phyloP scores from a whole-genome alignment of 2,329 filamentous ascomycete genomes.

The Talaromyces sp. region DNA sequence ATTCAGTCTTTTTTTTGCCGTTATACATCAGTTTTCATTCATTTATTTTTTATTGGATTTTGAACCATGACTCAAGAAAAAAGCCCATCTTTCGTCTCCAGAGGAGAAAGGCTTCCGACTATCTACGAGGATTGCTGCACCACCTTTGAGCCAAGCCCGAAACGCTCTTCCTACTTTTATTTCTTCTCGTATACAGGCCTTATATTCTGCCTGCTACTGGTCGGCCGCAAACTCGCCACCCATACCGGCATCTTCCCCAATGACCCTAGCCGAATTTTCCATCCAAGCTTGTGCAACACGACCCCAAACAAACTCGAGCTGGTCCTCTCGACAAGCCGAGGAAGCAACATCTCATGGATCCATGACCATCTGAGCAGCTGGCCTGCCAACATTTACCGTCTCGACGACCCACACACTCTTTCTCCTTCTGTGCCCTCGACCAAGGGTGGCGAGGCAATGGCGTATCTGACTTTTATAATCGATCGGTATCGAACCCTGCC shows the following conservation, averaged over 20 bases:
- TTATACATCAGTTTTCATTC: neutral
- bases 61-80: neutral
- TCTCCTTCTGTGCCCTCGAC: constrained; percentile 35
- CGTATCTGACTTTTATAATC: constrained; percentile 43
- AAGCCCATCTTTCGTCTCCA: neutral
- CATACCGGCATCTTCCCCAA: neutral
- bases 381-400: neutral
- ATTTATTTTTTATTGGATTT: neutral
- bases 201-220: neutral
- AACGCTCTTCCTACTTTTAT: neutral
- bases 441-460: constrained; percentile 43
- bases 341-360: neutral
- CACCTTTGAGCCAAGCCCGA: neutral
- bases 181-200: neutral
- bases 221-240: neutral
- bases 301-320: neutral
- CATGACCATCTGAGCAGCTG: neutral
- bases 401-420: neutral
- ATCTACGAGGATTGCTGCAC: neutral
- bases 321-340: neutral
- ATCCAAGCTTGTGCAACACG: neutral
- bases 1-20: too few species aligned
- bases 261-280: neutral
- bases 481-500: constrained; percentile 41
- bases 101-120: neutral